phyloP scores from a whole-genome alignment of 352 stramenopile genomes.

The Blastocystis sp. region DNA sequence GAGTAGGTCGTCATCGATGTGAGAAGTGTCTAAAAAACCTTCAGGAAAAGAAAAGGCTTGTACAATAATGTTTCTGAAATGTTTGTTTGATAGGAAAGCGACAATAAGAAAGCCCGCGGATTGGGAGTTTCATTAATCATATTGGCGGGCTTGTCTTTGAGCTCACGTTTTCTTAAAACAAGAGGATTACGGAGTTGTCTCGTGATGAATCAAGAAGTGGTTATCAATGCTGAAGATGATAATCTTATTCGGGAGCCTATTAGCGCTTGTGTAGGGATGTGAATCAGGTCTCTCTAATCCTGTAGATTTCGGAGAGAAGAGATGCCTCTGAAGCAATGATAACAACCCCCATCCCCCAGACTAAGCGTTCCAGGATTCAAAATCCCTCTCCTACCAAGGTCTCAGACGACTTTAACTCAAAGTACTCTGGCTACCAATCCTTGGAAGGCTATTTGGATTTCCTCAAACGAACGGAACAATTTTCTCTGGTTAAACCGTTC shows the following conservation, averaged over 20 bases:
- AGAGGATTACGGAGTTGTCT: neutral
- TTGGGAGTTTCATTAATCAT: neutral
- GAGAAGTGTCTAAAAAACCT: neutral
- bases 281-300: neutral
- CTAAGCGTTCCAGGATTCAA: conserved; percentile 5
- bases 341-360: neutral
- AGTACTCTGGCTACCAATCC: neutral
- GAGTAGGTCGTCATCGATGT: conserved; percentile 19
- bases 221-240: neutral
- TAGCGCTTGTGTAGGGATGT: neutral
- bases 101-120: neutral
- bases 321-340: neutral
- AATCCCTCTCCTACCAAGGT: neutral
- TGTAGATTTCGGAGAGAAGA: conserved; percentile 5
- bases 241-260: too few relatives aligned
- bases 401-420: neutral
- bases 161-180: neutral
- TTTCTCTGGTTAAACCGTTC: neutral
- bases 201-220: conserved; percentile 1
- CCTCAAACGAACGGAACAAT: neutral
- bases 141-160: neutral
- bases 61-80: neutral
- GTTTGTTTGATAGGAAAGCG: conserved; percentile 25
- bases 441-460: conserved; percentile 12
- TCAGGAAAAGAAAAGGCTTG: neutral